These are phyloP conservation scores for Phyllosticta citribraziliensis DNA, from an alignment of 2,329 filamentous ascomycete species.

Conservation along the genomic window DNA sequence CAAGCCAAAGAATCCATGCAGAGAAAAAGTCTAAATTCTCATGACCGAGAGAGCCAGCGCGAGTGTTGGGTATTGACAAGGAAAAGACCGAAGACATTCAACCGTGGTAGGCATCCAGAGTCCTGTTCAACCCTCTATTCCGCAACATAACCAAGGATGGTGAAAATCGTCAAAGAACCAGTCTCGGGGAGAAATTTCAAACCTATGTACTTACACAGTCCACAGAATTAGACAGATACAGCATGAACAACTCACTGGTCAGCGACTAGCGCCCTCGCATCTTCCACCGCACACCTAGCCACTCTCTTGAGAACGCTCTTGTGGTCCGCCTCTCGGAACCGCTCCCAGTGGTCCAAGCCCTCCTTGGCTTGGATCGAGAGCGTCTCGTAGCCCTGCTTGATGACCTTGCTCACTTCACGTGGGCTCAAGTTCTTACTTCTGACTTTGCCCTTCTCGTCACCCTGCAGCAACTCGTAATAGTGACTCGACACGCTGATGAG, in stretches of 20 bases:
- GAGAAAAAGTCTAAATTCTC: no score
- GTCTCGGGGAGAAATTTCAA: not conserved
- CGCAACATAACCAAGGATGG: not conserved
- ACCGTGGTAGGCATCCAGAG: no score
- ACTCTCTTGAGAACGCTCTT: slow-evolving; percentile 79
- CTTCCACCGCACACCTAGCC: slow-evolving; percentile 66
- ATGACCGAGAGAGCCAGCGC: no score
- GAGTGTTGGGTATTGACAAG: no score
- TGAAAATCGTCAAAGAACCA: not conserved
- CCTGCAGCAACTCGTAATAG: slow-evolving; percentile 72
- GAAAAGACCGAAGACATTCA: no score
- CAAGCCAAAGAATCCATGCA: no score
- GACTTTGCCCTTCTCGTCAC: slow-evolving; percentile 40
- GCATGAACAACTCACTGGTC: slow-evolving; percentile 14
- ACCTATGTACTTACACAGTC: not conserved
- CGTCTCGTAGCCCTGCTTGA: slow-evolving; percentile 94
- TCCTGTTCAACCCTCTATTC: not conserved
- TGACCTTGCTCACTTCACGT: slow-evolving; percentile 76
- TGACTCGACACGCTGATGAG: slow-evolving; percentile 74
- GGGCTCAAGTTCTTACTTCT: slow-evolving; percentile 64
- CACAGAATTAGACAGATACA: not conserved
- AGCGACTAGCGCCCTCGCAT: slow-evolving; percentile 45
- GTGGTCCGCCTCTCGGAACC: slow-evolving; percentile 78
- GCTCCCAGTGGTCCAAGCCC: slow-evolving; percentile 75
- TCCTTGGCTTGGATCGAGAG: slow-evolving; percentile 84